A percentile compares a stretch with the other conserved stretches of the same genome.
These are phyloP conservation scores for Candida anglica DNA, from an alignment of 805 yeast genomes.

Conservation along the genomic window DNA sequence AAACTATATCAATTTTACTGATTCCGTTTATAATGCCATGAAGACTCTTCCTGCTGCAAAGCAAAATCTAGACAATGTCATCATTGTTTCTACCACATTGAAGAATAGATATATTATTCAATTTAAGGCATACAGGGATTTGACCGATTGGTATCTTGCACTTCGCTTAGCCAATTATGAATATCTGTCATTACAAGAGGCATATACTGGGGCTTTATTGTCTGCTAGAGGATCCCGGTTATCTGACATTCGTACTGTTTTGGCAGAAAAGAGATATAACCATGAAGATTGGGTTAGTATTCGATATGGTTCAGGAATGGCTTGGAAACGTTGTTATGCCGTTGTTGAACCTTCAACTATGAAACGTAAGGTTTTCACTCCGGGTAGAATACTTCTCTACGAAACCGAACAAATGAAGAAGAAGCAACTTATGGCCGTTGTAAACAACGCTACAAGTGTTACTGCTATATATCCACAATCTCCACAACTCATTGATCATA, in stretches of 20 bases:
- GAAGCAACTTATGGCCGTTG: slow-evolving; percentile 71
- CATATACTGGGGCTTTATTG: slow-evolving; percentile 91
- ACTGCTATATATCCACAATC: slow-evolving; percentile 93
- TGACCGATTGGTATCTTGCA: slow-evolving; percentile 77
- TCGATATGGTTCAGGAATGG: slow-evolving; percentile 95
- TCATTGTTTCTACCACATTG: slow-evolving; percentile 88
- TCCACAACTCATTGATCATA: slow-evolving; percentile 72
- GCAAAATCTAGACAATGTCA: slow-evolving; percentile 64
- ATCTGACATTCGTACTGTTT: slow-evolving; percentile 79
- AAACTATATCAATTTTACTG: slow-evolving; percentile 84
- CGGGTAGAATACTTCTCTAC: slow-evolving; percentile 75
- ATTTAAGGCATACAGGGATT: slow-evolving; percentile 60
- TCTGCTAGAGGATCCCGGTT: slow-evolving; percentile 87
- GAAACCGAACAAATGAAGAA: slow-evolving; percentile 78
- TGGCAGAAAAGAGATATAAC: slow-evolving; percentile 79
- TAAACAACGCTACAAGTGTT: slow-evolving; percentile 63
- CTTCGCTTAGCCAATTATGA: slow-evolving; percentile 79
- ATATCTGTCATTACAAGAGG: slow-evolving; percentile 81
- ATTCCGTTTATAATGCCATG: slow-evolving; percentile 78
- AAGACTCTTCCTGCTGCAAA: slow-evolving; percentile 61
- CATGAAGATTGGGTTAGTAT: slow-evolving; percentile 96
- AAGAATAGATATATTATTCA: slow-evolving; percentile 85
- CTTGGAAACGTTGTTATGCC: slow-evolving; percentile 93
- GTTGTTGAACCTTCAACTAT: slow-evolving; percentile 71
- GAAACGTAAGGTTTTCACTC: slow-evolving; percentile 42